phyloP scores from a whole-genome alignment of 1,139 yeast species.

The Debaryomyces sp. region DNA sequence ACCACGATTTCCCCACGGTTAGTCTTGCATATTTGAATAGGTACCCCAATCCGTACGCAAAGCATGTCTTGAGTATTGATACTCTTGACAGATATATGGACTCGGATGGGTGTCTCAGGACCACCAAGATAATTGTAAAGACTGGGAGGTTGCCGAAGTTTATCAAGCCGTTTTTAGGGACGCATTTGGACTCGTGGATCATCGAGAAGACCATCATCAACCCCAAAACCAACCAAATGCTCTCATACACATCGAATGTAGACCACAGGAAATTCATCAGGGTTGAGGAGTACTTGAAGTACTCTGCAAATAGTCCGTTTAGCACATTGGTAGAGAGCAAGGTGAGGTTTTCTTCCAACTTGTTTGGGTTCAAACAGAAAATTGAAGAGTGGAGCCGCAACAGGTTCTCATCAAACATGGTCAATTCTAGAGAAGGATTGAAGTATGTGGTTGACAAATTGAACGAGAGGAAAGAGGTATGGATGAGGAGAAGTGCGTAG shows the following conservation, averaged over 20 bases:
- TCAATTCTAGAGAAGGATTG: conserved; percentile 72
- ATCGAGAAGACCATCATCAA: conserved; percentile 80
- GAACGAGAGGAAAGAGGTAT: conserved; percentile 19
- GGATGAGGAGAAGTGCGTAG: conserved; percentile 3
- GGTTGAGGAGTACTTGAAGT: conserved; percentile 77
- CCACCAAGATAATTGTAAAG: conserved; percentile 77
- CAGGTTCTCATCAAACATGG: conserved; percentile 68
- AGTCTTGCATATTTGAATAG: conserved; percentile 80
- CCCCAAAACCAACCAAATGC: conserved; percentile 56
- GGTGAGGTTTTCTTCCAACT: conserved; percentile 76
- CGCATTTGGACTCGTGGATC: conserved; percentile 77
- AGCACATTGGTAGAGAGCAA: conserved; percentile 47
- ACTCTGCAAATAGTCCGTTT: conserved; percentile 19
- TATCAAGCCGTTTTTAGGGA: conserved; percentile 76
- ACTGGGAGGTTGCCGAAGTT: conserved; percentile 82
- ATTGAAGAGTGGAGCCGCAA: conserved; percentile 84
- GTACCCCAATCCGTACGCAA: conserved; percentile 88
- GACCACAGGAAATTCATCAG: conserved; percentile 82
- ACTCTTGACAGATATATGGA: conserved; percentile 66
- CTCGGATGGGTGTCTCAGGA: conserved; percentile 62
- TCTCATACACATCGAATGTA: conserved; percentile 78
- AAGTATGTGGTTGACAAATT: conserved; percentile 69
- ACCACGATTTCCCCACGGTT: conserved; percentile 72
- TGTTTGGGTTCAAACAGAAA: conserved; percentile 66
- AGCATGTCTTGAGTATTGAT: conserved; percentile 87